These are phyloP conservation scores for Pulveroboletus sp. DNA, from an alignment of 768 basidiomycete genomes.

Conservation along the genomic window DNA sequence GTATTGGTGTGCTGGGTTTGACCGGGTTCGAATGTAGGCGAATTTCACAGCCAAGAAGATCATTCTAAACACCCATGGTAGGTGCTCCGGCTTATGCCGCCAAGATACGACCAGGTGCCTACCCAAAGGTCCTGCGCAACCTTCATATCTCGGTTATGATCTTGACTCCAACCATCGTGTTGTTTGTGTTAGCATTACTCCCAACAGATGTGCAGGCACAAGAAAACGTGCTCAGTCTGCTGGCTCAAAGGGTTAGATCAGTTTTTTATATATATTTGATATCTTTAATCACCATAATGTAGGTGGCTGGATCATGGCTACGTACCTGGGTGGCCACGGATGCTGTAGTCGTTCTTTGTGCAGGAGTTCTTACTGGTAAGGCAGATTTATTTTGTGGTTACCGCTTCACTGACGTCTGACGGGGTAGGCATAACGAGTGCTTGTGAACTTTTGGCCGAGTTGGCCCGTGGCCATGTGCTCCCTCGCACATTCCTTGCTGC, in stretches of 20 bases:
- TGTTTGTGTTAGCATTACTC: slow-evolving; percentile 57
- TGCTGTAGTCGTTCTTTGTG: slow-evolving; percentile 68
- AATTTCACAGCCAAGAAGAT: neutral
- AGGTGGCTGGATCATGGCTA: slow-evolving; percentile 63
- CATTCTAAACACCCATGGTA: slow-evolving; percentile 10
- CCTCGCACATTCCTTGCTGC: slow-evolving; percentile 49
- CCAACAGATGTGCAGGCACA: slow-evolving; percentile 47
- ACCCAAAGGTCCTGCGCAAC: slow-evolving; percentile 62
- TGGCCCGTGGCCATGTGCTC: slow-evolving; percentile 59
- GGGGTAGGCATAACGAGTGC: slow-evolving; percentile 52
- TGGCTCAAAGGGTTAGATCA: slow-evolving; percentile 51
- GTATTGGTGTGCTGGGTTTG: slow-evolving; percentile 68
- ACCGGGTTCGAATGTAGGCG: slow-evolving; percentile 66
- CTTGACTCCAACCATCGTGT: slow-evolving; percentile 54
- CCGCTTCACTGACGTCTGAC: neutral
- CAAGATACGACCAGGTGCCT: slow-evolving; percentile 52
- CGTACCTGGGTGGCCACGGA: slow-evolving; percentile 62
- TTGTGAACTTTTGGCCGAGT: slow-evolving; percentile 55
- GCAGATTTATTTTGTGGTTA: neutral
- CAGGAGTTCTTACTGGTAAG: slow-evolving; percentile 66
- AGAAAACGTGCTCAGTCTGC: slow-evolving; percentile 63
- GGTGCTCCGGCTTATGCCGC: slow-evolving; percentile 67
- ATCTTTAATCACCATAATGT: neutral
- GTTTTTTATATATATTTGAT: neutral
- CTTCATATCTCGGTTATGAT: slow-evolving; percentile 58